phyloP scores from a whole-genome alignment of 164 flowering plant species.

The Taxillus chinensis region DNA sequence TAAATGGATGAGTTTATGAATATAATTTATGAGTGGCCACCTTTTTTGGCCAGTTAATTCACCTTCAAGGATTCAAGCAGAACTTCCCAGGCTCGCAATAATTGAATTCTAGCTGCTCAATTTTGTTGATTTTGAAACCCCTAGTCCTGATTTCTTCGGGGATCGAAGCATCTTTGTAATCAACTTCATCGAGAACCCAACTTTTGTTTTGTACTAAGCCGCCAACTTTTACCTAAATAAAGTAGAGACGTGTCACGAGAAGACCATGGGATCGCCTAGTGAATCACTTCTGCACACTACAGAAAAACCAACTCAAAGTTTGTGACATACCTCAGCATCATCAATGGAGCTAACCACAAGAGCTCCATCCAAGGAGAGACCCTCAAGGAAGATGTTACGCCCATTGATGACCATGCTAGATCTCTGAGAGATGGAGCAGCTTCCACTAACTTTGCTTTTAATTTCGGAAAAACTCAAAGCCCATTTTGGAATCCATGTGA shows the following conservation, averaged over 20 bases:
- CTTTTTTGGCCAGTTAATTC: background rate
- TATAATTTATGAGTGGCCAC: no score
- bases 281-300: no score
- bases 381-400: constrained; percentile 38
- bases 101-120: constrained; percentile 56
- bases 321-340: constrained; percentile 58
- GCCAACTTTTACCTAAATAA: constrained; percentile 51
- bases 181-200: constrained; percentile 60
- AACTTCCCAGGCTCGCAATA: constrained; percentile 55
- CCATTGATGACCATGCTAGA: constrained; percentile 75
- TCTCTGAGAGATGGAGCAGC: constrained; percentile 56
- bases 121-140: constrained; percentile 69
- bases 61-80: constrained; percentile 32
- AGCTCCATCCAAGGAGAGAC: constrained; percentile 79
- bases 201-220: constrained; percentile 74
- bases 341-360: constrained; percentile 53
- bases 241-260: background rate
- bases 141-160: constrained; percentile 76
- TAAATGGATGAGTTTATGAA: no score
- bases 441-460: constrained; percentile 55
- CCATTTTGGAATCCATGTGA: constrained; percentile 89
- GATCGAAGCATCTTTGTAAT: constrained; percentile 49
- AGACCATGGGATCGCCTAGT: no score
- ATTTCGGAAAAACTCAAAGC: constrained; percentile 62
- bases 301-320: no score